Evolutionary conservation across 163 green algal species (phyloP), one percentile per base, ranked within the genome.

Genomic region (Chlamydomonas reinhardtii): DNA sequence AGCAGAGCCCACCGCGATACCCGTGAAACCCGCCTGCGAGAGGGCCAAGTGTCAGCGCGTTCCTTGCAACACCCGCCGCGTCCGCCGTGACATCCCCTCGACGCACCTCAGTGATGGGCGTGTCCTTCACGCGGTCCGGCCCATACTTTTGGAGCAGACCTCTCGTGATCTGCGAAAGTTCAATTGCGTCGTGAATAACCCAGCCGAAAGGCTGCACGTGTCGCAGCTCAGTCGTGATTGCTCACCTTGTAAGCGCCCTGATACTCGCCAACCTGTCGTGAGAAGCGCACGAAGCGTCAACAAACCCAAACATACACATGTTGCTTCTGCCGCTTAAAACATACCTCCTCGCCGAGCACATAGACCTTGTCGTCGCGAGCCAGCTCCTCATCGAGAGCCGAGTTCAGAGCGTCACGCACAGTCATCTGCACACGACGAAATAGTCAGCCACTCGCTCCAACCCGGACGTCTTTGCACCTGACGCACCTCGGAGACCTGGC

Each of bases 211-310:
- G 9, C 48, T 56, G 48, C 48, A 56, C 62, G 25, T 70, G 62
- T 70, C 6, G 27, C 27, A 6, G 29, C 27, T 68, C 76, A 27
- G 24, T 52, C 70, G 76, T 79, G 29, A 16, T 37, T 76, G 70
- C 88, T 79, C 74, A 98, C 96, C 95, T 99, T 99, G 95, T 99
- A 99, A 8, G 98, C 98, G 31, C 98, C 98, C 89, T 99, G 97
- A 87, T 99, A 99, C 88, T 99, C 97, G 11, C 94, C 98, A 34
- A 99, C 96, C 96, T 98, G 91, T 82, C 61, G 43, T 35, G n/a
- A 8, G 37, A 15, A 34, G 11, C 34, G 66, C 24, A 59, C 37
- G 34, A 85, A 56, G 56, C 73, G 34, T n/a, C n/a, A n/a, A n/a
- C n/a, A n/a, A n/a, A n/a, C n/a, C n/a, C n/a, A n/a, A n/a, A n/a